Conservation (phyloP, 2,329 filamentous ascomycete genomes). For the Thielaviopsis ethacetica region DNA sequence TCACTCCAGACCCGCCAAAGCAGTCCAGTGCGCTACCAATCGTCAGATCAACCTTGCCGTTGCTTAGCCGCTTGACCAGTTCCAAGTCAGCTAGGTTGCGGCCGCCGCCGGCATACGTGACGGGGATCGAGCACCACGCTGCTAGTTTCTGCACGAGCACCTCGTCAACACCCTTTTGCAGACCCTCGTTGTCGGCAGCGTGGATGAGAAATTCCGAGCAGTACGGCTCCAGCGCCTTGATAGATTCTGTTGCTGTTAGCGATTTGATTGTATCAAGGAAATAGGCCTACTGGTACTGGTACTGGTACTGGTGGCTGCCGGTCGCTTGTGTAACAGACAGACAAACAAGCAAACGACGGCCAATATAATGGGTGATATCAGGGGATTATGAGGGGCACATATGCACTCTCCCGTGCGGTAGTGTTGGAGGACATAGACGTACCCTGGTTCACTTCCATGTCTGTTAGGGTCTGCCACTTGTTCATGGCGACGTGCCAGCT, state of each 20-base stretch:
- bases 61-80: slow-evolving; percentile 60
- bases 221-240: slow-evolving; percentile 67
- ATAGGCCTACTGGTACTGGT: no score
- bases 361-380: no score
- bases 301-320: no score
- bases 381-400: no score
- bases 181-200: slow-evolving; percentile 87
- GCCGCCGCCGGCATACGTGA: slow-evolving; percentile 94
- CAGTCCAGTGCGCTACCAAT: slow-evolving; percentile 94
- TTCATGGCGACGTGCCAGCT: slow-evolving; percentile 98
- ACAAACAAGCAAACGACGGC: no score
- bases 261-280: no score
- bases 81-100: slow-evolving; percentile 68
- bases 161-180: slow-evolving; percentile 83
- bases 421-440: slow-evolving; percentile 14
- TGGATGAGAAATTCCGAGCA: slow-evolving; percentile 96
- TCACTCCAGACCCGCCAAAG: slow-evolving; percentile 78
- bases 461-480: slow-evolving; percentile 95
- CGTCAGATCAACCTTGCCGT: slow-evolving; percentile 74
- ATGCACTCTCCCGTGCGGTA: no score
- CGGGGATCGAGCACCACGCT: slow-evolving; percentile 77
- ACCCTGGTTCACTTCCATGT: slow-evolving; percentile 88
- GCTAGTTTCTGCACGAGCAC: slow-evolving; percentile 61
- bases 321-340: no score
- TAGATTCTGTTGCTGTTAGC: slow-evolving; percentile 45